Conservation (phyloP, 176 grass and related monocot genomes). For the Avena sativa region DNA sequence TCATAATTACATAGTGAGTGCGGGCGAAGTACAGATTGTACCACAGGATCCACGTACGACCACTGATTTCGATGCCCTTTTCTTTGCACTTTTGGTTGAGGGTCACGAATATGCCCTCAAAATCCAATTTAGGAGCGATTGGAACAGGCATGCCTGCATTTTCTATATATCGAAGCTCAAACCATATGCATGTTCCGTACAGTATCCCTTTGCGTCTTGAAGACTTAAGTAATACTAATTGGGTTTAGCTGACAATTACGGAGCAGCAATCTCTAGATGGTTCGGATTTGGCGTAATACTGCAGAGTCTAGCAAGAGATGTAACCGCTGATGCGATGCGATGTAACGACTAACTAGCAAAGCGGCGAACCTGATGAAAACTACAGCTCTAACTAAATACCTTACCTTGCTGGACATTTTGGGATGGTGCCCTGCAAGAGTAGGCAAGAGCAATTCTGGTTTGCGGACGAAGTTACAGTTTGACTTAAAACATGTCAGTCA, state of each 20-base stretch:
- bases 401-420: background rate
- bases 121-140: slow-evolving; percentile 25
- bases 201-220: background rate
- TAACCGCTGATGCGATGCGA: background rate
- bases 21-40: slow-evolving; percentile 50
- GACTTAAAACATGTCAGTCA: background rate
- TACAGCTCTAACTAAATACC: background rate
- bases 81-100: slow-evolving; percentile 21
- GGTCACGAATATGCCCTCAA: slow-evolving; percentile 34
- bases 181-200: background rate
- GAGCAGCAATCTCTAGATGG: background rate
- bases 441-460: background rate
- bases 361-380: background rate
- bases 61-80: background rate
- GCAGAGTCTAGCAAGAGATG: background rate
- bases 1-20: slow-evolving; percentile 10
- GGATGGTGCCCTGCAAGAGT: background rate
- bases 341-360: background rate
- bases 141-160: background rate
- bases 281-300: background rate
- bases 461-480: background rate
- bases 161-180: background rate
- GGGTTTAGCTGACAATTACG: background rate
- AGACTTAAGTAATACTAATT: background rate
- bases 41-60: slow-evolving; percentile 32